A percentile compares a stretch with the other conserved stretches of the same genome.
Evolutionary conservation across 148 eudicot genomes (phyloP).

Genomic region (Vaccinium corymbosum): DNA sequence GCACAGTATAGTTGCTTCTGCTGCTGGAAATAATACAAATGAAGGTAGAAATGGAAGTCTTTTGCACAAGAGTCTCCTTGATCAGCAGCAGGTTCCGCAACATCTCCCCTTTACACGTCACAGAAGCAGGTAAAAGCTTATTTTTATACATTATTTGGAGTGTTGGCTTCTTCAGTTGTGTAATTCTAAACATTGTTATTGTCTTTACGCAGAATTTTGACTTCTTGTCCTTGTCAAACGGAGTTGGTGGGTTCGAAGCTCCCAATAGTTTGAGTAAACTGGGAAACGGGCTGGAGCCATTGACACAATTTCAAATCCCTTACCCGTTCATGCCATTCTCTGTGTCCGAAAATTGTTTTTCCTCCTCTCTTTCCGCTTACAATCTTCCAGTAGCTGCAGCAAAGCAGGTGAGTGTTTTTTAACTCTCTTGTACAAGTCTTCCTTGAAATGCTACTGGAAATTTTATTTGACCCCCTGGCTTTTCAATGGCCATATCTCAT

Average conservation of each 20-base stretch:
- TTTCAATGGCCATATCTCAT: background rate
- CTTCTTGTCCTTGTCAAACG: constrained; percentile 46
- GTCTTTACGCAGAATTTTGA: constrained; percentile 42
- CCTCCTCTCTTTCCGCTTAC: constrained; percentile 29
- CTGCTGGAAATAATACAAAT: constrained; percentile 25
- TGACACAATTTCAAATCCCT: constrained; percentile 21
- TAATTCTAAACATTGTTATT: constrained; percentile 8
- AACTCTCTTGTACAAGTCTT: background rate
- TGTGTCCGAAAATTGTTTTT: constrained; percentile 24
- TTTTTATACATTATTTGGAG: background rate
- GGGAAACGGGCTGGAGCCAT: constrained; percentile 22
- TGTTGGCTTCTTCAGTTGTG: background rate
- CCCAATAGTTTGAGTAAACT: constrained; percentile 16
- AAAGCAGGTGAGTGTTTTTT: constrained; percentile 23
- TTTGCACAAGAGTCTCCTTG: constrained; percentile 29
- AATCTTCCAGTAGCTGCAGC: constrained; percentile 32
- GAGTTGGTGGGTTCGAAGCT: constrained; percentile 30
- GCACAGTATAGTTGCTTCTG: constrained; percentile 16
- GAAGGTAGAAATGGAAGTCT: constrained; percentile 29
- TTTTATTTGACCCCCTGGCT: background rate
- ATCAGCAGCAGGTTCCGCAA: constrained; percentile 29
- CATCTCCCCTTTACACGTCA: constrained; percentile 24
- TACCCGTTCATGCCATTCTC: constrained; percentile 28
- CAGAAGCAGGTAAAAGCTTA: constrained; percentile 36
- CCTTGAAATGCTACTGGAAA: background rate